A percentile compares a stretch with the other conserved stretches of the same genome.
phyloP scores from a whole-genome alignment of 2,329 filamentous ascomycete species.

The Fusarium pseudocircinatum region DNA sequence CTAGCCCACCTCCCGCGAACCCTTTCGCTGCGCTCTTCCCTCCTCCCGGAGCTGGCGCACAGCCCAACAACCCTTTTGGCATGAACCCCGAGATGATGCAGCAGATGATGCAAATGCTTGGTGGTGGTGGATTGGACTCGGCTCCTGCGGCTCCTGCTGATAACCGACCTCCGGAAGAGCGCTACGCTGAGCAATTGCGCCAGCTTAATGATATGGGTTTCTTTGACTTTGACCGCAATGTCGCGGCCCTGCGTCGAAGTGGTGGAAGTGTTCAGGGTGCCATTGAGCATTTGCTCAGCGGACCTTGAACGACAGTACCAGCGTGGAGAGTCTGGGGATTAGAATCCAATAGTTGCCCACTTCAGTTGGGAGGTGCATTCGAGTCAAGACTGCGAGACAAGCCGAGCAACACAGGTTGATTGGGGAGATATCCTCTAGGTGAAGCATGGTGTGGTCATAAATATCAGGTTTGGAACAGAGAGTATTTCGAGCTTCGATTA shows the following conservation, averaged over 20 bases:
- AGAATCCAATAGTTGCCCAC: neutral
- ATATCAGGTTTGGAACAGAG: slow-evolving; percentile 36
- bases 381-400: slow-evolving; percentile 15
- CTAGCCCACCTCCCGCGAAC: slow-evolving; percentile 61
- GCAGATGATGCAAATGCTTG: slow-evolving; percentile 63
- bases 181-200: slow-evolving; percentile 87
- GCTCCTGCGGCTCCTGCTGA: slow-evolving; percentile 72
- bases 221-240: slow-evolving; percentile 93
- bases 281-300: slow-evolving; percentile 74
- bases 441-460: slow-evolving; percentile 38
- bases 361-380: slow-evolving; percentile 14
- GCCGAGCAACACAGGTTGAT: slow-evolving; percentile 33
- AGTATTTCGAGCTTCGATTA: neutral
- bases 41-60: slow-evolving; percentile 40
- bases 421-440: slow-evolving; percentile 6
- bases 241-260: slow-evolving; percentile 85
- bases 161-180: slow-evolving; percentile 90
- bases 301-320: slow-evolving; percentile 24
- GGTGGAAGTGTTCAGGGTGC: slow-evolving; percentile 96
- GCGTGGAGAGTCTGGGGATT: neutral
- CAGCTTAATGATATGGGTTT: slow-evolving; percentile 99
- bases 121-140: slow-evolving; percentile 48
- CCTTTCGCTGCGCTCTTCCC: slow-evolving; percentile 75
- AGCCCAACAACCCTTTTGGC: slow-evolving; percentile 54
- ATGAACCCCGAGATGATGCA: slow-evolving; percentile 66